Percentiles rank a stretch among this genome's conserved stretches.
phyloP scores from a whole-genome alignment of 2,329 filamentous ascomycete species.

The Verticillium nonalfalfae region DNA sequence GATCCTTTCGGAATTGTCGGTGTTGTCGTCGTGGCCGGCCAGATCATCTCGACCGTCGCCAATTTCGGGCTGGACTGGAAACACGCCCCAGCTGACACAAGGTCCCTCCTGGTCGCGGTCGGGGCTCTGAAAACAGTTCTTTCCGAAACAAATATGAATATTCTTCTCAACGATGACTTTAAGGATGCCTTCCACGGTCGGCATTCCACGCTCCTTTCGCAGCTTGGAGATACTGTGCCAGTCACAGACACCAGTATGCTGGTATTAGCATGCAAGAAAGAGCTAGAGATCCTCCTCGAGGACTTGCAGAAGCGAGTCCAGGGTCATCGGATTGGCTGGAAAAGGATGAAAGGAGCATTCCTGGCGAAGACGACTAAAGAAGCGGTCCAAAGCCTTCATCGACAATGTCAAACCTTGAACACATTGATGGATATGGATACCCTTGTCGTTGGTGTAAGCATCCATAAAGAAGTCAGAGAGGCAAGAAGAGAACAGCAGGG shows the following conservation, averaged over 20 bases:
- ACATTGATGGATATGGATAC: conserved; percentile 8
- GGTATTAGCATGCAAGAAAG: not conserved
- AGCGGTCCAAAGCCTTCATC: conserved; percentile 9
- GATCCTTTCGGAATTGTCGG: conserved; percentile 6
- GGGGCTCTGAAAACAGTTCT: conserved; percentile 5
- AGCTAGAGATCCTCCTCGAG: not conserved
- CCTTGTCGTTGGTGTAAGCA: conserved; percentile 1
- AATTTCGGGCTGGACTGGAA: conserved; percentile 9
- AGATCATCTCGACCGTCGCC: conserved; percentile 1
- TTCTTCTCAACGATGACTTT: conserved; percentile 14
- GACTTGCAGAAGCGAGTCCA: not conserved
- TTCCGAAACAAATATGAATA: conserved; percentile 4
- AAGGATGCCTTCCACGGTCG: conserved; percentile 12
- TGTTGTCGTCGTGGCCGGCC: conserved; percentile 6
- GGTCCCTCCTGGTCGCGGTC: conserved; percentile 5
- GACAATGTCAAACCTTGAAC: conserved; percentile 11
- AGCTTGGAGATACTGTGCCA: not conserved
- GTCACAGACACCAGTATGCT: not conserved
- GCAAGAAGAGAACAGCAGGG: not conserved
- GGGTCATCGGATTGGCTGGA: conserved; percentile 9
- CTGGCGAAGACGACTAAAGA: conserved; percentile 5
- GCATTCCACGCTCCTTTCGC: conserved; percentile 11
- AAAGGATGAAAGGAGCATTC: conserved; percentile 9
- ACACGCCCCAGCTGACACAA: conserved; percentile 5
- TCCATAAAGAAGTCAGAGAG: conserved; percentile 7